Conservation (phyloP, 345 rosid species). For the Brassica juncea region DNA sequence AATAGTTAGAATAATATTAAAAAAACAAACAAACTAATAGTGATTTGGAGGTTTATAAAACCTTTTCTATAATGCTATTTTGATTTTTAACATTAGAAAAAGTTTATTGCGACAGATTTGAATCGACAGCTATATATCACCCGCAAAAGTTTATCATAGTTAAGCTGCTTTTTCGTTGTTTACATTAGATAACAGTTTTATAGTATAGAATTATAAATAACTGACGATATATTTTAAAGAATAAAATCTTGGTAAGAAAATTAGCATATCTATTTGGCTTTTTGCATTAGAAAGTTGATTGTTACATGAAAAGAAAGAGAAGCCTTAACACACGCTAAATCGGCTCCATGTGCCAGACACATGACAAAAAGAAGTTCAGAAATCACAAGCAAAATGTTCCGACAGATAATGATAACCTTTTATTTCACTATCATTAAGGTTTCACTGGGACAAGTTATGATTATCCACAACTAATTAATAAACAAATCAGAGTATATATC, state of each 20-base stretch:
- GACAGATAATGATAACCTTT: constrained; percentile 27
- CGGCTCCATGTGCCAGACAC: constrained; percentile 35
- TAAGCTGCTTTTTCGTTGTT: not conserved
- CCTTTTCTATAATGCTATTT: constrained; percentile 3
- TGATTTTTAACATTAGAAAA: not conserved
- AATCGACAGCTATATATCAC: constrained; percentile 21
- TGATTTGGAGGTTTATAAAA: not conserved
- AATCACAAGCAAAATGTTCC: constrained; percentile 9
- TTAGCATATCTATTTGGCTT: constrained; percentile 7
- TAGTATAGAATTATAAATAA: not conserved
- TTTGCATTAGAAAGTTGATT: constrained; percentile 28
- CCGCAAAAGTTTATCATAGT: not conserved
- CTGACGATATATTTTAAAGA: not conserved
- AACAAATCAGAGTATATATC: not conserved
- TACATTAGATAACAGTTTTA: not conserved
- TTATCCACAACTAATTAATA: not conserved
- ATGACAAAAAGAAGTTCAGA: constrained; percentile 2
- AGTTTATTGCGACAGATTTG: not conserved
- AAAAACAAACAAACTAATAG: too few relatives aligned
- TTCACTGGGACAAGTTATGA: constrained; percentile 5
- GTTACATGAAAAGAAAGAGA: constrained; percentile 23
- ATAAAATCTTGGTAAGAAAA: not conserved
- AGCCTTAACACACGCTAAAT: constrained; percentile 38
- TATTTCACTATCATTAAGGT: constrained; percentile 16
- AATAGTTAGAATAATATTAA: too few relatives aligned